A percentile compares a stretch with the other conserved stretches of the same genome.
Conservation (phyloP, 176 grass and related monocot genomes). For the Carex kokanica region DNA sequence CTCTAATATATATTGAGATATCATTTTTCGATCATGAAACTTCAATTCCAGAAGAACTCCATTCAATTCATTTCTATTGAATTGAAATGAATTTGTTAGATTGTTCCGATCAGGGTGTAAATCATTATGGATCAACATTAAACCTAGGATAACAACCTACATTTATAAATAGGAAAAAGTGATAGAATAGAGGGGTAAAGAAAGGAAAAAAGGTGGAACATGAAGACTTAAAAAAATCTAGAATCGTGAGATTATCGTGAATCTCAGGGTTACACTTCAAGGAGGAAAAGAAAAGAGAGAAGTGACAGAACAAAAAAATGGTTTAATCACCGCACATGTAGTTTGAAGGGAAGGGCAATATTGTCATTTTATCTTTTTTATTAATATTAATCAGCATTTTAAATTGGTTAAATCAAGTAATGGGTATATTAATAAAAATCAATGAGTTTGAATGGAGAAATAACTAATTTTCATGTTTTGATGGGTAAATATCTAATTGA, state of each 20-base stretch:
- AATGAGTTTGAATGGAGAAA: too few species aligned
- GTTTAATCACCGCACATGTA: too few species aligned
- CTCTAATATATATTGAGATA: too few species aligned
- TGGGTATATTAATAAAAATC: too few species aligned
- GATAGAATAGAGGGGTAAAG: neutral
- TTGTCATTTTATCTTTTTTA: too few species aligned
- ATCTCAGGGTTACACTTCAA: neutral
- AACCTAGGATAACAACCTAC: neutral
- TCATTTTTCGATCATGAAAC: neutral
- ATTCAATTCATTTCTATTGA: neutral
- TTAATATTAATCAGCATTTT: too few species aligned
- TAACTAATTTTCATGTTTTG: too few species aligned
- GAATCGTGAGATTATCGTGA: neutral
- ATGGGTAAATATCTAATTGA: too few species aligned
- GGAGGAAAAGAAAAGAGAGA: neutral
- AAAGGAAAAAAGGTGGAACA: neutral
- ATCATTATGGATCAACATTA: neutral
- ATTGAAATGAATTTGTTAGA: neutral
- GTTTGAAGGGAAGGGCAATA: too few species aligned
- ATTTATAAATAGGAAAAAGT: neutral
- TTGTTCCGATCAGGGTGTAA: neutral
- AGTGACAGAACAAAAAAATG: neutral
- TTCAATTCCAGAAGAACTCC: neutral
- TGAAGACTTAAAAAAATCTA: neutral
- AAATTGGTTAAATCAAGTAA: too few species aligned